These are phyloP conservation scores for Phytophthora pluvialis DNA, from an alignment of 352 stramenopile genomes.

Conservation along the genomic window DNA sequence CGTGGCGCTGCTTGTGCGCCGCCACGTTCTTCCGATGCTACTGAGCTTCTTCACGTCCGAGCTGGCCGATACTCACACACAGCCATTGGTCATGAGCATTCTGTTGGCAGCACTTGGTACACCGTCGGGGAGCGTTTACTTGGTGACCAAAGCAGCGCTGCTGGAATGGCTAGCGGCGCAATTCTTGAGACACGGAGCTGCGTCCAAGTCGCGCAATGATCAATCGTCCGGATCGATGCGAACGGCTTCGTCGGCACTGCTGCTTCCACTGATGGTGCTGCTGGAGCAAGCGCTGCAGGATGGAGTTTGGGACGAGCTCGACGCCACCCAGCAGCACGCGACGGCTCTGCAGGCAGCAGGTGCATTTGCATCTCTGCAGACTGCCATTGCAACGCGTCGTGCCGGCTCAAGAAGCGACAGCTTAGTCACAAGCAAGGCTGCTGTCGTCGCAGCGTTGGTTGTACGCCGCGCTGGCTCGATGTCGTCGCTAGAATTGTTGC, in stretches of 20 bases:
- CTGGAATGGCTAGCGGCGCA: conserved; percentile 66
- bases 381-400: conserved; percentile 7
- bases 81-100: conserved; percentile 73
- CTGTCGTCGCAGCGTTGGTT: conserved; percentile 35
- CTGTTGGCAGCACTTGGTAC: conserved; percentile 57
- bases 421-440: conserved; percentile 27
- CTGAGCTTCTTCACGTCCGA: conserved; percentile 85
- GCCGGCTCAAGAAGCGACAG: conserved; percentile 18
- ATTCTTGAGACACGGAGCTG: conserved; percentile 38
- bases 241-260: conserved; percentile 27
- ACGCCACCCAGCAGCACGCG: conserved; percentile 44
- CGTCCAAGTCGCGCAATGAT: conserved; percentile 9
- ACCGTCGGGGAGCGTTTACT: conserved; percentile 47
- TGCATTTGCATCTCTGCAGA: conserved; percentile 48
- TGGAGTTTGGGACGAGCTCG: conserved; percentile 40
- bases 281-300: conserved; percentile 33
- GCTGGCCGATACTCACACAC: conserved; percentile 79
- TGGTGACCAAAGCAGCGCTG: conserved; percentile 70
- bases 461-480: conserved; percentile 37
- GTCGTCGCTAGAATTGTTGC: conserved; percentile 50
- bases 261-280: conserved; percentile 52
- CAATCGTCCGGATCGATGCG: conserved; percentile 15
- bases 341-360: conserved; percentile 46
- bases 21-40: conserved; percentile 82
- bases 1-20: conserved; percentile 71